A percentile compares a stretch with the other conserved stretches of the same genome.
Conservation (phyloP, 306 rosid species). For the Morella rubra region DNA sequence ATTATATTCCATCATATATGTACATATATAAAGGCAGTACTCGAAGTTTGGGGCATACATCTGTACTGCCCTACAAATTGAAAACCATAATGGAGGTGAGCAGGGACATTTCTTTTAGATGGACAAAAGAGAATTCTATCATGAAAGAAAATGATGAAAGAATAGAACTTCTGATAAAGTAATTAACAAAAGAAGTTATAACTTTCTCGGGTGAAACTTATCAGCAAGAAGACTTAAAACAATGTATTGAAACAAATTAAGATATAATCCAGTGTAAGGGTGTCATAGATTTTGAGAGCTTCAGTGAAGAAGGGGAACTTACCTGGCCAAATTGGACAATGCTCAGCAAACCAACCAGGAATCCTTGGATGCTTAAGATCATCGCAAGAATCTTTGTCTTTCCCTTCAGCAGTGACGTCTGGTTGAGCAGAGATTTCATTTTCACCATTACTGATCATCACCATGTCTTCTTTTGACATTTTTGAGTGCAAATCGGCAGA, state of each 20-base stretch:
- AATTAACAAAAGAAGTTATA: not conserved
- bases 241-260: not conserved
- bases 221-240: not conserved
- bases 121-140: not conserved
- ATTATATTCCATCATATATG: too few species aligned
- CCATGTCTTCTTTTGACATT: slow-evolving; percentile 15
- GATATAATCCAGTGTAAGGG: not conserved
- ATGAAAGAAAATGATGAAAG: slow-evolving; percentile 1
- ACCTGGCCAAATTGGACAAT: slow-evolving; percentile 74
- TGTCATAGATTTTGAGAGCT: not conserved
- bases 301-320: slow-evolving; percentile 9
- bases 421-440: slow-evolving; percentile 17
- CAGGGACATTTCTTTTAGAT: not conserved
- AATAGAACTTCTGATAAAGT: not conserved
- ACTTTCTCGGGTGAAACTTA: not conserved
- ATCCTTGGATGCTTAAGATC: slow-evolving; percentile 30
- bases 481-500: slow-evolving; percentile 5
- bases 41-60: too few species aligned
- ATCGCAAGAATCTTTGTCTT: slow-evolving; percentile 1
- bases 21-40: too few species aligned
- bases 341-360: slow-evolving; percentile 70
- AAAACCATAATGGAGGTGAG: too few species aligned
- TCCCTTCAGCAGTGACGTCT: slow-evolving; percentile 9
- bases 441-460: slow-evolving; percentile 4
- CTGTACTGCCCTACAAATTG: too few species aligned